Conservation (phyloP, 345 rosid genomes). For the Gynandropsis gynandra region DNA sequence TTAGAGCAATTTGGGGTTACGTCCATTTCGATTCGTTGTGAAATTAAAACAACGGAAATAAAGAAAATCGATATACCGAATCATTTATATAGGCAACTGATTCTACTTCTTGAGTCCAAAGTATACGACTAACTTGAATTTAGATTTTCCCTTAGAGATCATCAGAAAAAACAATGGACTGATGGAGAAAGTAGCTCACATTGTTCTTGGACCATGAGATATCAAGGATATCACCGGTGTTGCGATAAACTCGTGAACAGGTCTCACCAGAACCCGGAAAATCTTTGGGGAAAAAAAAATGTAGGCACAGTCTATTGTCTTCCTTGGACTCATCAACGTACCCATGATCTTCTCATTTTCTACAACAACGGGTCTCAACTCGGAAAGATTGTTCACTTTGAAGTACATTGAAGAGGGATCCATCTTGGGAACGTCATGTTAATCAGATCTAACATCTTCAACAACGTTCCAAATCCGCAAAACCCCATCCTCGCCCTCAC, state of each 20-base stretch:
- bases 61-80: slow-evolving; percentile 9
- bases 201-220: too few relatives aligned
- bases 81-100: slow-evolving; percentile 31
- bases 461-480: slow-evolving; percentile 62
- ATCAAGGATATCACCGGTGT: slow-evolving; percentile 49
- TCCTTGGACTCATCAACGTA: slow-evolving; percentile 45
- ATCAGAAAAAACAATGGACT: too few relatives aligned
- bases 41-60: background rate
- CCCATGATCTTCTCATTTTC: slow-evolving; percentile 40
- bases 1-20: too few relatives aligned
- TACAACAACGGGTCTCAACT: too few relatives aligned
- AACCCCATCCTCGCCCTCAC: slow-evolving; percentile 64
- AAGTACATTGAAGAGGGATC: slow-evolving; percentile 75
- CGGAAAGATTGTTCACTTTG: slow-evolving; percentile 59
- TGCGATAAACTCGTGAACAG: slow-evolving; percentile 60
- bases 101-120: slow-evolving; percentile 76
- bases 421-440: slow-evolving; percentile 55
- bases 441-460: slow-evolving; percentile 56
- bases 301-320: slow-evolving; percentile 70
- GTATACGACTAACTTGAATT: slow-evolving; percentile 57
- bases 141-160: too few relatives aligned
- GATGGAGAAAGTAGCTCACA: too few relatives aligned
- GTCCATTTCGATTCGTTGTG: too few relatives aligned
- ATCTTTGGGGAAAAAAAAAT: slow-evolving; percentile 69
- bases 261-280: slow-evolving; percentile 64